Evolutionary conservation across 495 filamentous ascomycete genomes (phyloP), one percentile per base, ranked within the genome.

Genomic region (Articulospora tetracladia): DNA sequence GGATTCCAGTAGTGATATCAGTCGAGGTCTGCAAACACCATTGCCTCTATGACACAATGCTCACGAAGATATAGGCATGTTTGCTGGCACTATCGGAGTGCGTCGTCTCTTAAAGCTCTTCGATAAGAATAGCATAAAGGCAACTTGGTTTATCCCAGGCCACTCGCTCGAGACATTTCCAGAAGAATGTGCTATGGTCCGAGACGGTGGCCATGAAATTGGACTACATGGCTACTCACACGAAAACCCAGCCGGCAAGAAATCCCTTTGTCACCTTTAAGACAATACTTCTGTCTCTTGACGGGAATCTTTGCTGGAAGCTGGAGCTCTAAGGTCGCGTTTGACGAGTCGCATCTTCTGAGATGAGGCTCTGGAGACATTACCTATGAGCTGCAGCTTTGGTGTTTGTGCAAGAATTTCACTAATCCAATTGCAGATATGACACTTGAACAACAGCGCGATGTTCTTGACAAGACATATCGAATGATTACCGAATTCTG

Each of bases 111-210:
- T 93, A 10, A 90, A 88, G 61, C 70, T 93, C 1, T 90, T 92
- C 69, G 78, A 85, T 8, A 91, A 90, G 69, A 87, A 91, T 77
- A 82, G 85, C 58, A 93, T 93, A 75, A 92, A 89, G 72, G 82
- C 86, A 13, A 90, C 88, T 7, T 92, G 87, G 86, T 92, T 93
- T 71, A 91, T 93, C 59, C 89, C 89, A 0, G 89, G 88, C 0
- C 89, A 93, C 70, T 86, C 83, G 0, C 80, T 93, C 17, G 89
- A 93, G 60, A 90, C 71, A 0, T 92, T 92, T 67, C 89, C 88
- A 0, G 86, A 89, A 66, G 87, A 91, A 66, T 89, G 86, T 65
- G 82, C 83, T 26, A 79, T 83, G 74, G 79, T 93, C 27, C 78
- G 86, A n/a, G 89, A 92, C 58, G 76, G 80, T 2, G 89, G 89